Evolutionary conservation across 208 protist genomes (phyloP), one percentile per base, ranked within the genome.

Genomic region (Leishmania aethiopica): DNA sequence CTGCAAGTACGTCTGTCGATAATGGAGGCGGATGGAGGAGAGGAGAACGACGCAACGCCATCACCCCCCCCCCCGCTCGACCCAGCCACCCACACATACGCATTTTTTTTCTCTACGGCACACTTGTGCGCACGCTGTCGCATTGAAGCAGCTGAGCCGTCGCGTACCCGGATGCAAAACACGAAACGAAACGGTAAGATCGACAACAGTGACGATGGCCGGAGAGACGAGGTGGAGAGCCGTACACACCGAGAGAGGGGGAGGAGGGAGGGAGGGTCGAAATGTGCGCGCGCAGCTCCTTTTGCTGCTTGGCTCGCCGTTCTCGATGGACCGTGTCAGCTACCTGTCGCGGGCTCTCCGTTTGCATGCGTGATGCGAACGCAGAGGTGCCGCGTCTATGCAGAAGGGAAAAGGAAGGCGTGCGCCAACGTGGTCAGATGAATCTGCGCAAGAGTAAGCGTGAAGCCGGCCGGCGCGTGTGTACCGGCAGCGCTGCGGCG

Each of bases 401-500:
- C 25, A 74, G 70, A 70, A 45, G 77, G 69, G 37, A 81, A 45
- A 69, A 45, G n/a, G 53, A 64, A 73, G 47, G 60, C 51, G 45
- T 13, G 79, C 1, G 57, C 32, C n/a, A 28, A 53, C 45, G 70
- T 53, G 11, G 11, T 19, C 70, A 74, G 70, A 45, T 35, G 28
- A n/a, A n/a, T 37, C 70, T 19, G 28, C 22, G 42, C 45, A 74
- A 25, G 42, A 55, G 28, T 7, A 3, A 74, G 28, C n/a, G 42
- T 37, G 10, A 74, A 53, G 70, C 25, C 70, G 28, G 2, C n/a
- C 25, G 8, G 42, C 10, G 32, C 25, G 64, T 66, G 77, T 28
- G 76, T 66, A 57, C 3, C 1, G 73, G 73, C 15, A n/a, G 51
- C 35, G 49, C n/a, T 42, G n/a, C 3, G 51, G 32, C 35, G 45